Percentiles rank a stretch among this genome's conserved stretches.
phyloP scores from a whole-genome alignment of 2,329 filamentous ascomycete species.

The Neopestalotiopsis clavispora region DNA sequence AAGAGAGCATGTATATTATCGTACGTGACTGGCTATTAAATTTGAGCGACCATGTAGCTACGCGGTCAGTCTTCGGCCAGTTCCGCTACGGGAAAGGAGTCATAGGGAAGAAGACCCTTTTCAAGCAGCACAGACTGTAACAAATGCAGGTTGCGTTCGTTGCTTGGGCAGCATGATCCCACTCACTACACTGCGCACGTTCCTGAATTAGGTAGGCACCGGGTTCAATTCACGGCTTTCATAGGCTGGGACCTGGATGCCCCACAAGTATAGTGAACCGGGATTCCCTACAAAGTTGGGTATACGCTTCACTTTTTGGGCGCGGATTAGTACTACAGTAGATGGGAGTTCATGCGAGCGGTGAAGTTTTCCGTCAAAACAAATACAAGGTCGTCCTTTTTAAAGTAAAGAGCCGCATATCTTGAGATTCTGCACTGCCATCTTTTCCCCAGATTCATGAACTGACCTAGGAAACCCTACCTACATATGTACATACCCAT shows the following conservation, averaged over 20 bases:
- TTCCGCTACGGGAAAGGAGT: too few species aligned
- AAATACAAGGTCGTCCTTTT: background rate
- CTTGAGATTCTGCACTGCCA: background rate
- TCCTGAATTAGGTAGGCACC: too few species aligned
- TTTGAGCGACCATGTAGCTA: too few species aligned
- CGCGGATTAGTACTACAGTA: background rate
- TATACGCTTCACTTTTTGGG: conserved; percentile 2
- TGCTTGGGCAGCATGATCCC: too few species aligned
- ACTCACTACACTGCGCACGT: background rate
- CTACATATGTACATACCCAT: too few species aligned
- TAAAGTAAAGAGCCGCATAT: background rate
- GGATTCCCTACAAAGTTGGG: background rate
- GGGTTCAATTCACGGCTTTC: background rate
- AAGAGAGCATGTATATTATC: background rate
- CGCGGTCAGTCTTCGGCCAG: too few species aligned
- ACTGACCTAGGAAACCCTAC: too few species aligned
- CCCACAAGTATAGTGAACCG: background rate
- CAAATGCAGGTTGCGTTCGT: too few species aligned
- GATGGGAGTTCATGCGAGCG: background rate
- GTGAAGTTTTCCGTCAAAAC: background rate
- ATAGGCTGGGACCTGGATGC: background rate
- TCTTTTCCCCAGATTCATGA: too few species aligned
- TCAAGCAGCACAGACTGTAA: too few species aligned
- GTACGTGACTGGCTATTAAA: too few species aligned
- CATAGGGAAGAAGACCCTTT: too few species aligned